Evolutionary conservation across 768 basidiomycete species (phyloP).

Genomic region (Auriscalpium microsporum): DNA sequence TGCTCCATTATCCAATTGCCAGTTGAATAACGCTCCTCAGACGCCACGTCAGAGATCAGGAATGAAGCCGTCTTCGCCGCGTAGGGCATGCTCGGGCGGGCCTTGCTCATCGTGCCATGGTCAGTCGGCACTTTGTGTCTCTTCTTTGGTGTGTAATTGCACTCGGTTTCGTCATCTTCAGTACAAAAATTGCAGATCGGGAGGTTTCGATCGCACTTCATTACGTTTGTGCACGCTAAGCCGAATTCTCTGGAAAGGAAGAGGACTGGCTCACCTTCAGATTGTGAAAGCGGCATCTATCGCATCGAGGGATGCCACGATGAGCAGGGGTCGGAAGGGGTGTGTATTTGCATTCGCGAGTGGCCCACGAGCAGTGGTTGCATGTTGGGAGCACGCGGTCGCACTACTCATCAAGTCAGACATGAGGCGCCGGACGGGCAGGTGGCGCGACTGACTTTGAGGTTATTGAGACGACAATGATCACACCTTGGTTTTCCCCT

Average conservation of each 20-base stretch:
- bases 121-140: slow-evolving; percentile 46
- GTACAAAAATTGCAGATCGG: slow-evolving; percentile 64
- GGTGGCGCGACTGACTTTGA: slow-evolving; percentile 43
- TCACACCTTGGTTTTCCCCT: slow-evolving; percentile 71
- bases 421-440: slow-evolving; percentile 4
- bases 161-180: slow-evolving; percentile 42
- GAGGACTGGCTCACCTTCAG: slow-evolving; percentile 42
- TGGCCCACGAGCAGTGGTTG: slow-evolving; percentile 63
- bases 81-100: slow-evolving; percentile 32
- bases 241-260: slow-evolving; percentile 4
- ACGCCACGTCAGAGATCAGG: slow-evolving; percentile 32
- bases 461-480: slow-evolving; percentile 61
- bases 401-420: slow-evolving; percentile 35
- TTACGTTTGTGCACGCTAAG: background rate
- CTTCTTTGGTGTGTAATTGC: slow-evolving; percentile 71
- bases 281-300: slow-evolving; percentile 59
- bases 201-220: slow-evolving; percentile 62
- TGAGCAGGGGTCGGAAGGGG: slow-evolving; percentile 70
- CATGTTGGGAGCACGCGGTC: slow-evolving; percentile 63
- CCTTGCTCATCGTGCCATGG: slow-evolving; percentile 24
- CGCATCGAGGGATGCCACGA: slow-evolving; percentile 65
- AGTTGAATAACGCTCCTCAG: slow-evolving; percentile 25
- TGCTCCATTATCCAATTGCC: slow-evolving; percentile 17
- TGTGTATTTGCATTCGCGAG: slow-evolving; percentile 61
- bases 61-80: slow-evolving; percentile 41